A percentile compares a stretch with the other conserved stretches of the same genome.
These are phyloP conservation scores for Sclerospora graminicola DNA, from an alignment of 352 stramenopile species.

Conservation along the genomic window DNA sequence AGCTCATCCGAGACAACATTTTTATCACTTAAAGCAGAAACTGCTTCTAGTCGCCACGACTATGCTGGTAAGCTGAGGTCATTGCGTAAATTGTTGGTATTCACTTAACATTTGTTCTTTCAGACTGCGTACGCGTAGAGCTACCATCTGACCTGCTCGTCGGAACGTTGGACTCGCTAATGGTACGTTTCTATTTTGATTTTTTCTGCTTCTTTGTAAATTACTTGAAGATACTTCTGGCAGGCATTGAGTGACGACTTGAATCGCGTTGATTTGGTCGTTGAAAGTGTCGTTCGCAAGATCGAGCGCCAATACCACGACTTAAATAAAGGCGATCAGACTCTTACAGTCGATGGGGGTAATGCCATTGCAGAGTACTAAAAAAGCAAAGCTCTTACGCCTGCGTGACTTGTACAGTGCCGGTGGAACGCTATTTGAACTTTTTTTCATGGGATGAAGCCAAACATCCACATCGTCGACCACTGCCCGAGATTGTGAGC, in stretches of 20 bases:
- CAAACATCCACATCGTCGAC: conserved; percentile 93
- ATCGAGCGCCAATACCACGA: conserved; percentile 95
- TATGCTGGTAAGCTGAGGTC: conserved; percentile 36
- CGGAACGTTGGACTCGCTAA: conserved; percentile 95
- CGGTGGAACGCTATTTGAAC: conserved; percentile 91
- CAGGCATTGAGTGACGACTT: conserved; percentile 89
- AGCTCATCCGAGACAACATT: conserved; percentile 78
- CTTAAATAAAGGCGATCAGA: conserved; percentile 82
- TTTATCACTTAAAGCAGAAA: conserved; percentile 78
- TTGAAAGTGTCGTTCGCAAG: conserved; percentile 94
- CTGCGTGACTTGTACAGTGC: conserved; percentile 55
- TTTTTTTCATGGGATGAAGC: conserved; percentile 98
- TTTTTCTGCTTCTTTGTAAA: neutral
- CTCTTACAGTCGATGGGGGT: conserved; percentile 81
- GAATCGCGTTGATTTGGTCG: conserved; percentile 90
- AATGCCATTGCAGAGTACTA: neutral
- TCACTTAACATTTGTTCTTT: neutral
- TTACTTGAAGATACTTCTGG: neutral
- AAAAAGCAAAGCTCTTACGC: neutral
- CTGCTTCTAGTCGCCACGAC: conserved; percentile 68
- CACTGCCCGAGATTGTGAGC: conserved; percentile 92
- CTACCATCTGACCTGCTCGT: conserved; percentile 92
- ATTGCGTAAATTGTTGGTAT: neutral
- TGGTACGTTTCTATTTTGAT: conserved; percentile 44
- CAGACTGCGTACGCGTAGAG: conserved; percentile 79